Base-by-base conservation (phyloP, 441 rosid species). In the Gossypium trilobum region DNA sequence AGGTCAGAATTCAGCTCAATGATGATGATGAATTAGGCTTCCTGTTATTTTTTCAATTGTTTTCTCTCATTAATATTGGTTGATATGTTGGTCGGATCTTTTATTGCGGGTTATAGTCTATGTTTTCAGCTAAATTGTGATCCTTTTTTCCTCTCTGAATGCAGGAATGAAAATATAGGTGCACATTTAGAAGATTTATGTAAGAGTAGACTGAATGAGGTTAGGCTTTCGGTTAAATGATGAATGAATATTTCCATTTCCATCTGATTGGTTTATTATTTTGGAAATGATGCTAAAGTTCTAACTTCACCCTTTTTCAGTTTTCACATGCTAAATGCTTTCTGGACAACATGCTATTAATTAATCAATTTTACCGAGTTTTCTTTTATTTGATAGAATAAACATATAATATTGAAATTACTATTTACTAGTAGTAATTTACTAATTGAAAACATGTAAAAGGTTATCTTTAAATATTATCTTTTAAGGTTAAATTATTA, bases 1-100 rank as follows among this genome's bases (percentile, higher is more conserved):
- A 85, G 96, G 96, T 88, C 64, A 74, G 86, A 51, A 71, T 44
- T 63, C 2, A 5, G 67, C 42, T 68, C 11, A 36, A 23, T 2
- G 6, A 62, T 48, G 22, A 22, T 29, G 4, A 56, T 56, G 19
- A 4, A 46, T 16, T 8, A 2, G 13, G 5, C 62, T 10, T 63
- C 54, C 14, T 51, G 0, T 13, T 1, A 31, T 2, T 1, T 22
- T 52, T 5, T 36, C 36, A 2, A 25, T 58, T 58, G 17, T 25
- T 59, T 59, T 59, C 64, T 4, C 19, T 0, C 39, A 25, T n/a
- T 11, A 4, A 58, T 25, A n/a, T 25, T 13, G 39, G 63, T 27
- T 58, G 39, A 25, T 58, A 27, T 13, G 36, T 58, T 58, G 11
- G 39, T 13, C 9, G 17, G 25, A 23, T 57, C 33, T 57, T 57